Base-by-base conservation (phyloP, 1,284 basidiomycete species). In the Tetrapyrgos nigripes region DNA sequence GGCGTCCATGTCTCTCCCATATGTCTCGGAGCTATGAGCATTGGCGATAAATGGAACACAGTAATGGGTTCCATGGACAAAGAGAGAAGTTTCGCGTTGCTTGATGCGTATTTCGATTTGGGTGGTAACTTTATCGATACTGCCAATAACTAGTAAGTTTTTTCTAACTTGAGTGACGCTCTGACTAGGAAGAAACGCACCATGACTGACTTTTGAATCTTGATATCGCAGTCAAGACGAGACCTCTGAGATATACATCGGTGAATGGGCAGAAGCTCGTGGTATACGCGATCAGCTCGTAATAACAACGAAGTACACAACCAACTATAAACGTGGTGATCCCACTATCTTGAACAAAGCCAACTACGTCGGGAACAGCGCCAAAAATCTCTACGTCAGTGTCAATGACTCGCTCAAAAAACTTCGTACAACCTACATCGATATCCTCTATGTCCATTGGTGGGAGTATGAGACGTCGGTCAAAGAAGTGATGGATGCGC, bases 361-460 rank as follows among this genome's bases (percentile, higher is more conserved):
- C 5, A 68, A 77, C 52, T 85, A 80, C 63, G 65, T 64, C 3
- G 85, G 84, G 1, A 87, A 86, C 68, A 78, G 73, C 56, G 47
- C 67, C 53, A 83, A 84, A 62, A 75, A 78, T 0, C 57, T 86
- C 59, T 75, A 78, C 54, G 44, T 80, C 35, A 79, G 78, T 44
- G 71, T 85, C 35, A 72, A 75, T 26, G 77, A 66, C 2, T 82
- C 81, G 23, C 74, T 87, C 57, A 81, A 82, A 69, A 87, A 85
- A 64, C 76, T 87, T 6, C 76, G 83, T 24, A 87, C 86, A 11
- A 65, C 69, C 37, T 88, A 85, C 62, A 78, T 84, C 64, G 83
- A 84, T 61, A 73, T 83, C 24, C 66, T 82, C 27, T 86, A 85
- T 68, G 67, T 85, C 14, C 84, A 85, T 68, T 83, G 78, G 76